Percentiles rank a stretch among this genome's conserved stretches.
Conservation (phyloP, 148 eudicot species). For the Selenicereus undatus region DNA sequence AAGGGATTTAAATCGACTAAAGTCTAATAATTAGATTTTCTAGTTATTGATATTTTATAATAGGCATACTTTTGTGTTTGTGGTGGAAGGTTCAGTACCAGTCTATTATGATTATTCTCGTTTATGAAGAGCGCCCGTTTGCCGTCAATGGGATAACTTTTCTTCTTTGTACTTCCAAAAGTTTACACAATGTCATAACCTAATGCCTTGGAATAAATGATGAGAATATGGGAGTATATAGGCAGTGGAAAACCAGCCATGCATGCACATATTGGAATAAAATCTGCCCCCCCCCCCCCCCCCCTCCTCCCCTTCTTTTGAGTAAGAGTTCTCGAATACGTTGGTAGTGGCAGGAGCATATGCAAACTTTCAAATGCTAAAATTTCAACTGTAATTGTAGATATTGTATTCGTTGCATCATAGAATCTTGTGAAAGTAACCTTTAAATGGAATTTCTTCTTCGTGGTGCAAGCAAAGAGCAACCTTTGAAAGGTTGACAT, state of each 20-base stretch:
- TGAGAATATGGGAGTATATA: neutral
- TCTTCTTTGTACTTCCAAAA: neutral
- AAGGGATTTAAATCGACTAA: too few species aligned
- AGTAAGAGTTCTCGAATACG: neutral
- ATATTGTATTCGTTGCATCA: neutral
- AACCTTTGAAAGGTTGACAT: neutral
- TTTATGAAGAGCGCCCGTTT: too few species aligned
- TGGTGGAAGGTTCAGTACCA: too few species aligned
- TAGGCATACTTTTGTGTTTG: too few species aligned
- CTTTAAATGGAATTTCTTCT: neutral
- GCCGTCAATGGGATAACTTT: too few species aligned
- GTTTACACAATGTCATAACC: neutral
- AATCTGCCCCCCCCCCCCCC: too few species aligned
- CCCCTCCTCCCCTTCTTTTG: neutral
- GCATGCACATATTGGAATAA: neutral
- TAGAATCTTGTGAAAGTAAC: neutral
- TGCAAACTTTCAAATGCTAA: neutral
- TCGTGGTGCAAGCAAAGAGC: neutral
- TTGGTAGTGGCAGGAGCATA: neutral
- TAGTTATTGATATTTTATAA: too few species aligned
- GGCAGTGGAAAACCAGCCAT: neutral
- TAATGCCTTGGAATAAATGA: neutral
- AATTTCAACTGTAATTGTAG: neutral
- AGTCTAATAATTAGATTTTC: too few species aligned
- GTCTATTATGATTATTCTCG: too few species aligned